These are phyloP conservation scores for Thuidium tamariscinum DNA, from an alignment of 225 moss, liverwort and hornwort species.

Conservation along the genomic window DNA sequence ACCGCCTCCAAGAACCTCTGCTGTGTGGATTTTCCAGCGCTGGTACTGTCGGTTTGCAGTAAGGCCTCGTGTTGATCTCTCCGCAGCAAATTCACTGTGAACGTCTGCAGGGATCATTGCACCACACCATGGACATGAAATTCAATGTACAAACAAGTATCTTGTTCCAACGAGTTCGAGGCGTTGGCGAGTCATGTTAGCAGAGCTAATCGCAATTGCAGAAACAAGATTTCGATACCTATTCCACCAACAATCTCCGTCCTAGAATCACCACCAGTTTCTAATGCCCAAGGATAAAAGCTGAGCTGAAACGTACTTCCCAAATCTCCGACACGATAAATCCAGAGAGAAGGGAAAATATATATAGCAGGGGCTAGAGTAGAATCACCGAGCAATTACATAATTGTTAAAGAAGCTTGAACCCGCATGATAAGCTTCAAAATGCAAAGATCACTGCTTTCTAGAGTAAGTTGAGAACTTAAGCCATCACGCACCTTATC, in stretches of 20 bases:
- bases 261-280: not conserved
- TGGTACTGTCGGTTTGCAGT: not conserved
- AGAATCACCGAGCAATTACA: not conserved
- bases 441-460: not conserved
- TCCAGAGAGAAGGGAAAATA: not conserved
- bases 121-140: not conserved
- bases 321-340: not conserved
- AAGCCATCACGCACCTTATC: not conserved
- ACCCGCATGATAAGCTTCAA: not conserved
- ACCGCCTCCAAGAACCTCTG: conserved; percentile 26
- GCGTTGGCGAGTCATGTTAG: not conserved
- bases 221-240: not conserved
- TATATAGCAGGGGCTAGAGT: not conserved
- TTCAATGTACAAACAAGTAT: too few relatives aligned
- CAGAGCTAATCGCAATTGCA: not conserved
- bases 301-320: not conserved
- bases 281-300: not conserved
- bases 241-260: not conserved
- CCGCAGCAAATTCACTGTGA: conserved; percentile 20
- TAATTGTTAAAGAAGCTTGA: not conserved
- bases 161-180: not conserved
- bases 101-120: not conserved
- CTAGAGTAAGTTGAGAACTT: not conserved
- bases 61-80: conserved; percentile 20
- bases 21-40: not conserved